phyloP scores from a whole-genome alignment of 192 early-diverging fungal species.

The Linnemannia hyalina region DNA sequence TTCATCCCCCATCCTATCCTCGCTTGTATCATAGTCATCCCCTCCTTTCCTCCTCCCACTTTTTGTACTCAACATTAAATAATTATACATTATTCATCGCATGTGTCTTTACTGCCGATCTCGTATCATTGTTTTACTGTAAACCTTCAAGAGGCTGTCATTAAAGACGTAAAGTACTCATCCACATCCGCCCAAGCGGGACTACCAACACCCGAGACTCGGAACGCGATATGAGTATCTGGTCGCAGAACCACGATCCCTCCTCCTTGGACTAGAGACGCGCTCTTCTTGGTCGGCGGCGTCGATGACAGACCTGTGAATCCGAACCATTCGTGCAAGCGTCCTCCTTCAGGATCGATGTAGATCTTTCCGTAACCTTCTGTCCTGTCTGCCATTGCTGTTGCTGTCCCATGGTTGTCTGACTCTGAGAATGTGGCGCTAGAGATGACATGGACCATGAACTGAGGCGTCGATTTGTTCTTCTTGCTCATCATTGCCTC shows the following conservation, averaged over 20 bases:
- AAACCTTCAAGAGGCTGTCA: background rate
- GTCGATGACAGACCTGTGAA: background rate
- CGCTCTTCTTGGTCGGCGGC: too few species aligned
- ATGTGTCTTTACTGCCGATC: background rate
- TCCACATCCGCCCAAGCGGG: conserved; percentile 19
- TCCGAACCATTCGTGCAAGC: conserved; percentile 8
- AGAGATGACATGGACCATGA: too few species aligned
- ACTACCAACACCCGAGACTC: conserved; percentile 1
- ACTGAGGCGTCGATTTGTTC: too few species aligned
- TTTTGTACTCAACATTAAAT: background rate
- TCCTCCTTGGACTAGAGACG: background rate
- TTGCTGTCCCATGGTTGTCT: too few species aligned
- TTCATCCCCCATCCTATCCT: background rate
- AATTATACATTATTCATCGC: background rate
- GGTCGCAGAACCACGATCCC: conserved; percentile 28
- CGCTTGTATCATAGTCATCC: background rate
- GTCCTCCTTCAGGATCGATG: background rate
- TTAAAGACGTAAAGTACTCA: conserved; percentile 15
- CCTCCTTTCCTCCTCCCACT: background rate
- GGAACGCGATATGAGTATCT: conserved; percentile 13
- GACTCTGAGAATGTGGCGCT: too few species aligned
- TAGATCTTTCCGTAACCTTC: conserved; percentile 3
- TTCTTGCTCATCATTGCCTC: too few species aligned
- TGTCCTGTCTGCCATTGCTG: too few species aligned
- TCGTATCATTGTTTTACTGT: too few species aligned